phyloP scores from a whole-genome alignment of 306 rosid genomes.

The Mimosa bimucronata region DNA sequence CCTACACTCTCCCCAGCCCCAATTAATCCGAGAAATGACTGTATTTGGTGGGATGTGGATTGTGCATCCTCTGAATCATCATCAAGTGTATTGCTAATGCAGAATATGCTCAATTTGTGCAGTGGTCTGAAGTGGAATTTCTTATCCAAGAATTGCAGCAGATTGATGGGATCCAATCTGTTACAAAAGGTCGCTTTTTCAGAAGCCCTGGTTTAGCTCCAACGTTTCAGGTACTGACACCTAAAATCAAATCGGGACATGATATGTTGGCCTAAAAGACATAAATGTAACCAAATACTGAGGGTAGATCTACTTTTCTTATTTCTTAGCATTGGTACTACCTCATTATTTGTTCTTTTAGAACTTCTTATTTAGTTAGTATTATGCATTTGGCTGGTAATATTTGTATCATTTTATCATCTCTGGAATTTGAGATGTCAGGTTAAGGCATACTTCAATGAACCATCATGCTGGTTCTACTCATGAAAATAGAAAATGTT shows the following conservation, averaged over 20 bases:
- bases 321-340: conserved; percentile 24
- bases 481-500: neutral
- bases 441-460: conserved; percentile 1
- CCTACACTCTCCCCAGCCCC: conserved; percentile 16
- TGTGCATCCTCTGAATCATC: conserved; percentile 28
- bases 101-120: conserved; percentile 39
- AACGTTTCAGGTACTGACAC: conserved; percentile 75
- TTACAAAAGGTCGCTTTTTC: conserved; percentile 86
- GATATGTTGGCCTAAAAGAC: conserved; percentile 9
- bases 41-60: conserved; percentile 9
- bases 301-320: neutral
- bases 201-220: conserved; percentile 98
- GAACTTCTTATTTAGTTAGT: conserved; percentile 16
- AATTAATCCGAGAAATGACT: neutral
- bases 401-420: neutral
- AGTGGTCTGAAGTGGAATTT: conserved; percentile 91
- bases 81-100: conserved; percentile 5
- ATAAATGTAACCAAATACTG: conserved; percentile 9
- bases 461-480: conserved; percentile 11
- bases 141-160: conserved; percentile 79
- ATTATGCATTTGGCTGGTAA: neutral
- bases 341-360: conserved; percentile 10
- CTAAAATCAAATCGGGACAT: conserved; percentile 24
- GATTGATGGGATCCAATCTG: conserved; percentile 73
- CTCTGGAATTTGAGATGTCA: neutral